Base-by-base conservation (phyloP, 257 asterid genomes). In the Solanum virginianum region DNA sequence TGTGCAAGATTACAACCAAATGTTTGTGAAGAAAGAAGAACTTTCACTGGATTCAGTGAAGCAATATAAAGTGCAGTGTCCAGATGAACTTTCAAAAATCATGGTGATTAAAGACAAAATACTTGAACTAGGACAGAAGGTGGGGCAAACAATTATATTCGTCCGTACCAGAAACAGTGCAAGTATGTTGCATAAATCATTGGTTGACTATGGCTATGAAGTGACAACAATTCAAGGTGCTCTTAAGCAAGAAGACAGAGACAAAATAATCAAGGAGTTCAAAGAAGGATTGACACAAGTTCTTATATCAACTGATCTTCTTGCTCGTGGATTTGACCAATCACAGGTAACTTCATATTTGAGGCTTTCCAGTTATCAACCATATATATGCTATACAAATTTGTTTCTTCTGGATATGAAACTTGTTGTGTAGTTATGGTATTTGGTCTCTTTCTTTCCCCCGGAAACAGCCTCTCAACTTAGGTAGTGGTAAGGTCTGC, bases 281-380 rank as follows among this genome's bases (percentile, higher is more conserved):
- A 95, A 90, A 86, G 93, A 95, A 2, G 99, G 99, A 22, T 83
- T 95, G 89, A 95, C 99, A 83, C 95, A 92, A 86, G 97, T 97
- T 85, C 96, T 97, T 71, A 95, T 96, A 83, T 92, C 98, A 71
- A 96, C 99, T 18, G 98, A 96, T 89, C 88, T 96, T 86, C 98
- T 96, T 54, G 94, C 99, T 85, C 94, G 99, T 63, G 98, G 99
- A 55, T 96, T 96, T 89, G 99, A 96, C 88, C 99, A 96, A 90
- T 77, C 89, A 32, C 97, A 93, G 97, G 99, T 95, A 75, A 82
- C 66, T 80, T 51, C 60, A 20, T 15, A 32, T 22, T 62, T 57
- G 55, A 66, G 41, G 24, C 72, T 43, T 75, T 77, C 63, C 47
- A 26, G 82, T 77, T 51, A 26, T 45, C 47, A 77, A n/a, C 43